Evolutionary conservation across 2,329 filamentous ascomycete species (phyloP).

Genomic region (Penicillium sp.): DNA sequence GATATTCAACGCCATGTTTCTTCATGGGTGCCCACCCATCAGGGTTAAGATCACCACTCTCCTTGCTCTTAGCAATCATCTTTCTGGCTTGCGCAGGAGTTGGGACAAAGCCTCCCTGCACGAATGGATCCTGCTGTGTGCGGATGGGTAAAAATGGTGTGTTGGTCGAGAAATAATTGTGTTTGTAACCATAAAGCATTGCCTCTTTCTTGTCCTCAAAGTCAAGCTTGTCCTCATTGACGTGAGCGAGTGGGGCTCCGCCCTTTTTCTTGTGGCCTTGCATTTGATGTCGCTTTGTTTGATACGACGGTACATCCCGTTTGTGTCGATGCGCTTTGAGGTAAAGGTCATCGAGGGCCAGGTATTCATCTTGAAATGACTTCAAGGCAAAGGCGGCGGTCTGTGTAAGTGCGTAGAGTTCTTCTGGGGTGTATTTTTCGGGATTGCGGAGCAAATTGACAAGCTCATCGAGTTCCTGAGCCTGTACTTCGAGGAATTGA

Average conservation of each 20-base stretch:
- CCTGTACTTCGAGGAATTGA: conserved; percentile 40
- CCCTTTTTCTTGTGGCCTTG: conserved; percentile 22
- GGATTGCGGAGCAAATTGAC: conserved; percentile 39
- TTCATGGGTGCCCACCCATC: conserved; percentile 43
- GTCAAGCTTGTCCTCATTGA: conserved; percentile 28
- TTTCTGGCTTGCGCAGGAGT: conserved; percentile 45
- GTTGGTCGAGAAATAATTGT: conserved; percentile 50
- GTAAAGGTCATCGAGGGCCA: conserved; percentile 53
- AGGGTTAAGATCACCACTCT: conserved; percentile 40
- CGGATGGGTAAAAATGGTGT: conserved; percentile 37
- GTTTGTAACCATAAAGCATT: conserved; percentile 60
- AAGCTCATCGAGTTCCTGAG: conserved; percentile 33
- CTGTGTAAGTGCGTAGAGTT: conserved; percentile 56
- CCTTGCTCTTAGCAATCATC: conserved; percentile 37
- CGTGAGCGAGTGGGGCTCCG: conserved; percentile 18
- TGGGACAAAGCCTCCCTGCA: conserved; percentile 51
- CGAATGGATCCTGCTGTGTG: conserved; percentile 54
- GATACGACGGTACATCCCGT: conserved; percentile 11
- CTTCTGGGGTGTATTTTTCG: conserved; percentile 49
- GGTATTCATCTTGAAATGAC: conserved; percentile 60
- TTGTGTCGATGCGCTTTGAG: conserved; percentile 49
- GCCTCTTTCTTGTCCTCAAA: conserved; percentile 63
- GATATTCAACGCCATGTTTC: conserved; percentile 39
- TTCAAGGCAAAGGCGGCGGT: conserved; percentile 55
- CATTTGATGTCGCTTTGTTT: conserved; percentile 40